Evolutionary conservation across 2,329 filamentous ascomycete genomes (phyloP).

Genomic region (Clarireedia paspali): DNA sequence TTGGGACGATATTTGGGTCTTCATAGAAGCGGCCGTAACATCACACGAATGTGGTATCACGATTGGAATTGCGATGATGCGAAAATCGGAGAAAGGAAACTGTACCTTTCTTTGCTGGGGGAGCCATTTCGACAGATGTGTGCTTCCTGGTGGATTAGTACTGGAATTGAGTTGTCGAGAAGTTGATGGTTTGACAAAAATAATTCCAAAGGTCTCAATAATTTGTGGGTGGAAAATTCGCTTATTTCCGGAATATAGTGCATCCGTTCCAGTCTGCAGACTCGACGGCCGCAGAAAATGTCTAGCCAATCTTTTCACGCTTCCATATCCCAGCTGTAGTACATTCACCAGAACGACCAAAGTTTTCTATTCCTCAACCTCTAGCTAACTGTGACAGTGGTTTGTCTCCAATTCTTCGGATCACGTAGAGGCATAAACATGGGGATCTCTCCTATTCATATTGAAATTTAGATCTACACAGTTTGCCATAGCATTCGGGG

Average conservation of each 20-base stretch:
- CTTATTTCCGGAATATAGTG: not conserved
- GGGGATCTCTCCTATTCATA: not conserved
- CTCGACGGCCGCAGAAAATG: not conserved
- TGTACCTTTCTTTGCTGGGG: conserved; percentile 30
- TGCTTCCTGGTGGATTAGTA: conserved; percentile 17
- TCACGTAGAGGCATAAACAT: too few relatives aligned
- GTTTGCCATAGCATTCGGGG: not conserved
- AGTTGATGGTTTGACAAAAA: conserved; percentile 8
- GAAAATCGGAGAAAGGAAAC: conserved; percentile 16
- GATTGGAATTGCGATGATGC: conserved; percentile 10
- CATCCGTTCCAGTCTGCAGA: not conserved
- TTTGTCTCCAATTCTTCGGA: too few relatives aligned
- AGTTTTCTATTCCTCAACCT: too few relatives aligned
- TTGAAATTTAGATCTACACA: not conserved
- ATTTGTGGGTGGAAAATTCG: conserved; percentile 9
- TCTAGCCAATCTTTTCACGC: not conserved
- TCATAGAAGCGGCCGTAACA: conserved; percentile 12
- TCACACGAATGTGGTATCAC: conserved; percentile 14
- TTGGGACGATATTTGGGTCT: conserved; percentile 10
- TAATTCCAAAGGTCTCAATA: not conserved
- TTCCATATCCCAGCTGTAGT: not conserved
- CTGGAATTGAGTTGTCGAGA: conserved; percentile 15
- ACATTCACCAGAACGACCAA: not conserved
- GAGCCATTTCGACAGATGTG: conserved; percentile 27
- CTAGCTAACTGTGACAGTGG: too few relatives aligned